These are phyloP conservation scores for Phytopythium litorale DNA, from an alignment of 352 stramenopile species.

Conservation along the genomic window DNA sequence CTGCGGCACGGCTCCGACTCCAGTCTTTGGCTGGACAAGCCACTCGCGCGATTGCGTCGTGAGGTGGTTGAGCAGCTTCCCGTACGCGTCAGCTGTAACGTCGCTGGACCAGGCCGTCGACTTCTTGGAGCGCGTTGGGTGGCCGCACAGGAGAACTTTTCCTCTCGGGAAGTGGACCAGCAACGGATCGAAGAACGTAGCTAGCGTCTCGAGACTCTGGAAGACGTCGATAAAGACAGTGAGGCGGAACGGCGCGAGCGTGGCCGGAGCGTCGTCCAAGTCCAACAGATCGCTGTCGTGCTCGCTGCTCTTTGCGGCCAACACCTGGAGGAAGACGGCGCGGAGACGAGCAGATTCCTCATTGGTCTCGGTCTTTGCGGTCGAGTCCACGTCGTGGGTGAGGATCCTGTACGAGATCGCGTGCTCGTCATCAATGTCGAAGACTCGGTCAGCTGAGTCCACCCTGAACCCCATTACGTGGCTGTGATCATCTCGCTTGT, in stretches of 20 bases:
- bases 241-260: slow-evolving; percentile 35
- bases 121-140: slow-evolving; percentile 34
- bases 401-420: slow-evolving; percentile 47
- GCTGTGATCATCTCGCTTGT: background rate
- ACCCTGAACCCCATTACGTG: background rate
- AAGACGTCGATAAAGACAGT: slow-evolving; percentile 69
- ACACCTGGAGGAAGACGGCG: background rate
- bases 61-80: slow-evolving; percentile 45
- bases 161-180: slow-evolving; percentile 54
- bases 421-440: slow-evolving; percentile 42
- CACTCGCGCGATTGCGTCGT: slow-evolving; percentile 52
- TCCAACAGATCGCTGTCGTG: background rate
- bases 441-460: slow-evolving; percentile 9
- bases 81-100: slow-evolving; percentile 38
- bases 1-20: slow-evolving; percentile 52
- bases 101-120: slow-evolving; percentile 47
- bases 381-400: slow-evolving; percentile 22
- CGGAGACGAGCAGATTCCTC: slow-evolving; percentile 1
- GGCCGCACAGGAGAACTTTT: slow-evolving; percentile 63
- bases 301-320: background rate
- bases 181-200: slow-evolving; percentile 51
- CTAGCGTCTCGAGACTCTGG: slow-evolving; percentile 55
- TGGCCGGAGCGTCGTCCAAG: background rate
- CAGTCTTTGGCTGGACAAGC: slow-evolving; percentile 73
- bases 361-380: background rate